Evolutionary conservation across 176 grass and related monocot genomes (phyloP).

Genomic region (Tillandsia fasciculata): DNA sequence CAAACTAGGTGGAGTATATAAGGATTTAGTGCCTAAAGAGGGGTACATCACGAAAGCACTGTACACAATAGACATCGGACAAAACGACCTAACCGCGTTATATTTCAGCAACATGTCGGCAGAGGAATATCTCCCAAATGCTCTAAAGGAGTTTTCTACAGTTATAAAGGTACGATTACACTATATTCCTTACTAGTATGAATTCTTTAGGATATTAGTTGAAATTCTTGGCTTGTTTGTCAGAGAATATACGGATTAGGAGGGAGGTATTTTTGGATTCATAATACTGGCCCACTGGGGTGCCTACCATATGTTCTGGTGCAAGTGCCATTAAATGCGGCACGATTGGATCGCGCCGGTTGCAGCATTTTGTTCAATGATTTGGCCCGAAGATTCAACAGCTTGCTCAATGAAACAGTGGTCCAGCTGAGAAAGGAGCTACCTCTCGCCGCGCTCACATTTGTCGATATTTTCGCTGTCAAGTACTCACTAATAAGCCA

Average conservation of each 20-base stretch:
- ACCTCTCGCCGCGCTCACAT: conserved; percentile 1
- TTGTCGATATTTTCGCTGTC: conserved; percentile 14
- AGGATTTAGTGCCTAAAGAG: conserved; percentile 10
- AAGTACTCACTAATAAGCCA: conserved; percentile 20
- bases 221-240: neutral
- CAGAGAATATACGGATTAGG: conserved; percentile 14
- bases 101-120: conserved; percentile 10
- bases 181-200: neutral
- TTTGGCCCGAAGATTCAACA: conserved; percentile 11
- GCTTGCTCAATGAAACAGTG: conserved; percentile 12
- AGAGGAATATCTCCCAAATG: conserved; percentile 1
- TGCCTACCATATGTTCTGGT: conserved; percentile 22
- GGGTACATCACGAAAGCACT: conserved; percentile 5
- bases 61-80: conserved; percentile 19
- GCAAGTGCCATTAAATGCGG: neutral
- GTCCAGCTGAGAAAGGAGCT: conserved; percentile 9
- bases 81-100: conserved; percentile 14
- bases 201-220: neutral
- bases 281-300: conserved; percentile 19
- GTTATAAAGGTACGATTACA: conserved; percentile 1
- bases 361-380: conserved; percentile 9
- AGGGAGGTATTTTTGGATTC: conserved; percentile 33
- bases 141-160: conserved; percentile 8
- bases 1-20: conserved; percentile 4
- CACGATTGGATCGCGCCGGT: neutral